A percentile compares a stretch with the other conserved stretches of the same genome.
Conservation (phyloP, 257 asterid genomes). For the Penstemon eatonii region DNA sequence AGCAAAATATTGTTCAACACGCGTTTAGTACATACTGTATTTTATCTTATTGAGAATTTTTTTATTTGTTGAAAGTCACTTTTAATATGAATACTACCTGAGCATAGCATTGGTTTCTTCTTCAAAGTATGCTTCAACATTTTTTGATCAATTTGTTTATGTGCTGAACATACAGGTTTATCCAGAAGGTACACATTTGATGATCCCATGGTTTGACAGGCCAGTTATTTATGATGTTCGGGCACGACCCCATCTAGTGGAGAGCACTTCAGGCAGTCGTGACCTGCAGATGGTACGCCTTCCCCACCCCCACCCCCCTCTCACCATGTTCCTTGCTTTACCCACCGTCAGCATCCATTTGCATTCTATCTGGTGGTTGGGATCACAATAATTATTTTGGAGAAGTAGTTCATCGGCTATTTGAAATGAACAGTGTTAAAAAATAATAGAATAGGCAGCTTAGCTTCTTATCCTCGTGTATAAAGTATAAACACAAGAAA, state of each 20-base stretch:
- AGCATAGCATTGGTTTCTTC: too few relatives aligned
- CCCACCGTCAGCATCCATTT: too few relatives aligned
- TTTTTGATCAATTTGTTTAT: neutral
- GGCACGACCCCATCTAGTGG: slow-evolving; percentile 82
- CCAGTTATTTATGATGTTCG: slow-evolving; percentile 85
- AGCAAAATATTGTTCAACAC: too few relatives aligned
- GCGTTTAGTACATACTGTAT: too few relatives aligned
- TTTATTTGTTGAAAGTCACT: too few relatives aligned
- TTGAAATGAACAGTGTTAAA: neutral
- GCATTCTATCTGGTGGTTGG: slow-evolving; percentile 10
- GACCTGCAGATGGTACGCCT: slow-evolving; percentile 80
- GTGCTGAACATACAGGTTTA: slow-evolving; percentile 49
- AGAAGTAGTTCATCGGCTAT: neutral
- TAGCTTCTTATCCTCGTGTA: neutral
- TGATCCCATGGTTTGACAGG: slow-evolving; percentile 92
- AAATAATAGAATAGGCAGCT: neutral
- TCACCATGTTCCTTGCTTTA: too few relatives aligned
- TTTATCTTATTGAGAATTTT: too few relatives aligned
- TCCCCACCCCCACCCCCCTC: too few relatives aligned
- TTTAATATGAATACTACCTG: too few relatives aligned
- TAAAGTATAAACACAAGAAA: neutral
- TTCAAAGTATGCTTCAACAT: too few relatives aligned
- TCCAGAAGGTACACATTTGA: slow-evolving; percentile 89
- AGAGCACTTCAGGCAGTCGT: slow-evolving; percentile 85
- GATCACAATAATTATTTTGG: neutral